phyloP scores from a whole-genome alignment of 805 yeast genomes.

The Metschnikowia borealis region DNA sequence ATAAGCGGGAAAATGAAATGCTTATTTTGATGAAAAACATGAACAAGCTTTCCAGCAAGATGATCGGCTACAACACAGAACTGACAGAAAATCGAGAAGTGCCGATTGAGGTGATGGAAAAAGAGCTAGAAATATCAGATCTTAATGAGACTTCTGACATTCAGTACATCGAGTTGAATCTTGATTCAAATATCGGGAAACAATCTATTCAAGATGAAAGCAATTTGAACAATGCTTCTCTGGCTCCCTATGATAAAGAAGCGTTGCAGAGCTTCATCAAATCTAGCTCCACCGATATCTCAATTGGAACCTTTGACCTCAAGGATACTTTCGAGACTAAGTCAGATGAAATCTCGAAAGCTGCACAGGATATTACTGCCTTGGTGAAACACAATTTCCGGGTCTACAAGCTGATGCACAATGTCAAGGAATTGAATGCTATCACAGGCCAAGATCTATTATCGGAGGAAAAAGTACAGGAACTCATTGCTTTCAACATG shows the following conservation, averaged over 20 bases:
- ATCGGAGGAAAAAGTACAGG: constrained; percentile 25
- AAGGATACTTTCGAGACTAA: constrained; percentile 28
- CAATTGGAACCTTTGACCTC: constrained; percentile 20
- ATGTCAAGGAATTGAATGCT: constrained; percentile 14
- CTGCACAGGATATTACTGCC: constrained; percentile 41
- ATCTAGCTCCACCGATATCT: constrained; percentile 15
- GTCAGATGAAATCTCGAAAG: constrained; percentile 37
- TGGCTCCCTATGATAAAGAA: constrained; percentile 5
- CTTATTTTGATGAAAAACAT: constrained; percentile 77
- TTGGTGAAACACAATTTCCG: constrained; percentile 53
- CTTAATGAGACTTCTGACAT: constrained; percentile 45
- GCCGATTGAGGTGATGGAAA: constrained; percentile 33
- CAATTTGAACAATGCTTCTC: constrained; percentile 1
- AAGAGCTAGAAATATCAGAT: constrained; percentile 49
- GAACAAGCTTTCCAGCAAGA: constrained; percentile 81
- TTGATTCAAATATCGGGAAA: constrained; percentile 24
- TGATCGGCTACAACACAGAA: constrained; percentile 48
- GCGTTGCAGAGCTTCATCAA: constrained; percentile 11
- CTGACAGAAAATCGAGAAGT: constrained; percentile 8
- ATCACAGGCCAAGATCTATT: constrained; percentile 33
- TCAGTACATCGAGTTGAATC: constrained; percentile 50
- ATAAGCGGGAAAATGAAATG: constrained; percentile 51
- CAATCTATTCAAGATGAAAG: constrained; percentile 18
- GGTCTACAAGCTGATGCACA: constrained; percentile 41
- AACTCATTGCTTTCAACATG: constrained; percentile 34